Percentiles rank a stretch among this genome's conserved stretches.
Conservation (phyloP, 1,139 yeast species). For the Hansenula sp. region DNA sequence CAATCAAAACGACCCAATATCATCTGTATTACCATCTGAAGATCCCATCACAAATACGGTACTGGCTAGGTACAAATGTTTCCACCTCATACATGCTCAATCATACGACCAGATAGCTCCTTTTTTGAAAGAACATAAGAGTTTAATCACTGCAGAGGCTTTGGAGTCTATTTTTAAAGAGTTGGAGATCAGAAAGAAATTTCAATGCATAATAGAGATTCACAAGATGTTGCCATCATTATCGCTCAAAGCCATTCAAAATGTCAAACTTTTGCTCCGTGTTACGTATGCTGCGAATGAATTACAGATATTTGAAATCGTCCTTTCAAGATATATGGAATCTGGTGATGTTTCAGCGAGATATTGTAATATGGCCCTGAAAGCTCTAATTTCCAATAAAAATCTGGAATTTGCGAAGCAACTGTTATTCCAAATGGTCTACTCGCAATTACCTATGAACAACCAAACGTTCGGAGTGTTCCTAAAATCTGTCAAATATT, state of each 20-base stretch:
- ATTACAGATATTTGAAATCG: conserved; percentile 15
- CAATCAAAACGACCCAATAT: background rate
- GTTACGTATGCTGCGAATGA: conserved; percentile 4
- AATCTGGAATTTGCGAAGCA: conserved; percentile 23
- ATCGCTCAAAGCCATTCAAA: background rate
- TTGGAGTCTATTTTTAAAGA: background rate
- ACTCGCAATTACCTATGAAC: conserved; percentile 19
- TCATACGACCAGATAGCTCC: background rate
- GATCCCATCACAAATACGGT: background rate
- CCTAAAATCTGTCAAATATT: conserved; percentile 13
- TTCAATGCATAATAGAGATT: background rate
- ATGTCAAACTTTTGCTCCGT: conserved; percentile 1
- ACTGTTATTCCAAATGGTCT: conserved; percentile 21
- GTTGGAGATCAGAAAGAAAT: background rate
- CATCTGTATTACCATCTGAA: too few relatives aligned
- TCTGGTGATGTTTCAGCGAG: conserved; percentile 8
- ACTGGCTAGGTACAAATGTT: background rate
- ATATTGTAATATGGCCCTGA: conserved; percentile 19
- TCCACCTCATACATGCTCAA: background rate
- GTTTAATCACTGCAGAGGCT: background rate
- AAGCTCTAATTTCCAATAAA: conserved; percentile 13
- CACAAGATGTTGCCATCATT: background rate
- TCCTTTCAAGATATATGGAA: conserved; percentile 17
- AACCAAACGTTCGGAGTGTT: conserved; percentile 16
- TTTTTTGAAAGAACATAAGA: background rate